Evolutionary conservation across 192 early-diverging fungal genomes (phyloP).

Genomic region (Kickxella alabastrina): DNA sequence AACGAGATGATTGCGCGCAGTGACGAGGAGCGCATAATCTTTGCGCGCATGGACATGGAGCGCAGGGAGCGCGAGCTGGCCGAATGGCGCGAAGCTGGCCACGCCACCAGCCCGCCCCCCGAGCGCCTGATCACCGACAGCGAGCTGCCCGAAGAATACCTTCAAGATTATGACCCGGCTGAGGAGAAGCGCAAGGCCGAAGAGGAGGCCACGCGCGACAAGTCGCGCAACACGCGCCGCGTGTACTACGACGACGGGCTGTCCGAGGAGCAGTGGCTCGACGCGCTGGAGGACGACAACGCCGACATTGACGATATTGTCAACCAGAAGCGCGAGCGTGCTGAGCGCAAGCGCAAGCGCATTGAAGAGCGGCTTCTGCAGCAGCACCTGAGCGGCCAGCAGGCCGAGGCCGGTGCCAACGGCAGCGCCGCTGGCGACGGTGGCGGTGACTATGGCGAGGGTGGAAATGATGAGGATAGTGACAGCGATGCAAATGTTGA

Average conservation of each 20-base stretch:
- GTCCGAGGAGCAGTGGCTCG: slow-evolving; percentile 91
- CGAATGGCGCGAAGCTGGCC: slow-evolving; percentile 57
- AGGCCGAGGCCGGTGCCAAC: slow-evolving; percentile 12
- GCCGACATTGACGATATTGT: slow-evolving; percentile 61
- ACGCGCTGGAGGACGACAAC: slow-evolving; percentile 65
- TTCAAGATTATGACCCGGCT: slow-evolving; percentile 57
- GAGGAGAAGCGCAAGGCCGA: slow-evolving; percentile 51
- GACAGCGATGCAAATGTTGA: slow-evolving; percentile 7
- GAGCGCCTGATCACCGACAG: slow-evolving; percentile 80
- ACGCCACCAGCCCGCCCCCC: slow-evolving; percentile 51
- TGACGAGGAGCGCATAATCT: slow-evolving; percentile 74
- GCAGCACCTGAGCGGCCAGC: slow-evolving; percentile 19
- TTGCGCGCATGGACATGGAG: slow-evolving; percentile 38
- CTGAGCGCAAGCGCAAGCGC: slow-evolving; percentile 39
- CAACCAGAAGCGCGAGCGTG: slow-evolving; percentile 38
- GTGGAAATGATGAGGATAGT: slow-evolving; percentile 5
- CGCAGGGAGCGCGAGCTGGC: slow-evolving; percentile 53
- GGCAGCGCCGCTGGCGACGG: slow-evolving; percentile 3
- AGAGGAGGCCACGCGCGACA: slow-evolving; percentile 64
- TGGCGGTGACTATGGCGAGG: slow-evolving; percentile 4
- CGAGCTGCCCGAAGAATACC: slow-evolving; percentile 83
- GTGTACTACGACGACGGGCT: slow-evolving; percentile 90
- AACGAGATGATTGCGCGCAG: slow-evolving; percentile 89
- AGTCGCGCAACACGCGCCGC: slow-evolving; percentile 67
- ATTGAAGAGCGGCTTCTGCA: slow-evolving; percentile 26